A percentile compares a stretch with the other conserved stretches of the same genome.
These are phyloP conservation scores for peach (Prunus persica) DNA, from an alignment of 306 rosid species.

Conservation along the genomic window DNA sequence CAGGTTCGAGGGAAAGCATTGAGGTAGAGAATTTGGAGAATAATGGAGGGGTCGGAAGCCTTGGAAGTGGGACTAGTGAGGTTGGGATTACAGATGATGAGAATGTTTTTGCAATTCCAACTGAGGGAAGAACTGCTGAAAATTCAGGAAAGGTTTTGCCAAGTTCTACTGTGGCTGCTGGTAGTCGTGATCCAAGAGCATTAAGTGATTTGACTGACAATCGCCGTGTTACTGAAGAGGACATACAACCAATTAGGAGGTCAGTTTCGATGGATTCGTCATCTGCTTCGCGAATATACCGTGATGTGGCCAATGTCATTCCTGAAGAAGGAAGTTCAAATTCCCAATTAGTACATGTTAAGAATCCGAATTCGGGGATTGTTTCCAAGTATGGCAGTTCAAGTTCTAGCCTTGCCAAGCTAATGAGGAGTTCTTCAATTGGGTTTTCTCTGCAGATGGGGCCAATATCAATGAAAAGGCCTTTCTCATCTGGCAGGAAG, in stretches of 20 bases:
- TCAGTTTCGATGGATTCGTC: conserved; percentile 41
- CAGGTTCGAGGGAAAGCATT: conserved; percentile 16
- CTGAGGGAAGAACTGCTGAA: conserved; percentile 14
- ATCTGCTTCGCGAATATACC: conserved; percentile 26
- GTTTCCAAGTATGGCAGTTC: conserved; percentile 31
- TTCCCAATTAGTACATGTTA: conserved; percentile 3
- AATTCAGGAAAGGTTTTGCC: conserved; percentile 17
- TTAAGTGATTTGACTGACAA: conserved; percentile 20
- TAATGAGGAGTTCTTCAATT: conserved; percentile 36
- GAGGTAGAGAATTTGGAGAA: conserved; percentile 24
- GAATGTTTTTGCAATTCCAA: neutral
- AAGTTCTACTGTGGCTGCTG: conserved; percentile 6
- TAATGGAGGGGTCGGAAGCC: conserved; percentile 5
- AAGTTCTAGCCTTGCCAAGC: conserved; percentile 24
- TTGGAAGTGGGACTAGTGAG: conserved; percentile 28
- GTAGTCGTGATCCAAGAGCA: conserved; percentile 21
- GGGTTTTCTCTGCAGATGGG: conserved; percentile 44
- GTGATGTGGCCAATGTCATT: conserved; percentile 23
- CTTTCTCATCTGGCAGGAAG: conserved; percentile 36
- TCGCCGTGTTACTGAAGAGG: conserved; percentile 23
- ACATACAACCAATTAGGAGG: conserved; percentile 36
- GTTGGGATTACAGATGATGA: conserved; percentile 20
- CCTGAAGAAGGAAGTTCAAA: conserved; percentile 31
- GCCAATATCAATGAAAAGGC: conserved; percentile 39
- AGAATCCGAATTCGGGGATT: conserved; percentile 2